Evolutionary conservation across 2,329 filamentous ascomycete genomes (phyloP), one percentile per base, ranked within the genome.

Genomic region (Fusarium drepaniforme): DNA sequence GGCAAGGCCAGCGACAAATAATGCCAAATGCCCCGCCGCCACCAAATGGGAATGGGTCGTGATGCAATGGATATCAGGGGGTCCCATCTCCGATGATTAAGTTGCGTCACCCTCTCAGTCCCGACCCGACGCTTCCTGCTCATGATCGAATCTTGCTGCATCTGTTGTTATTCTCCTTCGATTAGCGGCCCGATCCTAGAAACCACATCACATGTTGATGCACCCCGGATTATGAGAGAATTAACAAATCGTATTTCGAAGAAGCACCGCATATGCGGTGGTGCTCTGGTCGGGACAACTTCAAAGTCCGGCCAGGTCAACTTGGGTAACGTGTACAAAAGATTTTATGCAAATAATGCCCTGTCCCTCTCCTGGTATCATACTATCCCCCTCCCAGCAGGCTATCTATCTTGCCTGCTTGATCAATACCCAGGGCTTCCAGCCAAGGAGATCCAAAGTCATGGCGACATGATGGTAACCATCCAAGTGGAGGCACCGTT

Each of bases 391-490:
- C 61, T 56, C 51, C 12, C 61, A 38, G 53, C 46, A 30, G 56
- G 64, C 68, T 72, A n/a, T 13, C 44, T 18, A n/a, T 13, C 44
- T 18, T 57, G 59, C 72, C 61, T 51, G 12, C 46, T 30, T 33
- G 63, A 64, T 71, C 64, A 60, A 64, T 62, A 62, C 67, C 64
- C 38, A 40, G 37, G 58, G 61, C 56, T 64, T 66, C 68, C n/a
- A 66, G 44, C 61, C 57, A 58, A 66, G 62, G 51, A 64, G 42
- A 70, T 67, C 59, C 70, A 64, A 64, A 63, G 67, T 77, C 76
- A 77, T 77, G 73, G 72, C 67, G 73, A 77, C 78, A 78, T 75
- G 73, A 77, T 70, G 58, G 58, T 64, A 40, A 56, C 61, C 58
- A 59, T 71, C 67, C 67, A 60, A 66, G 33, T 58, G 62, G 51